Conservation (phyloP, 2,329 filamentous ascomycete genomes). For the Uncinocarpus reesii region DNA sequence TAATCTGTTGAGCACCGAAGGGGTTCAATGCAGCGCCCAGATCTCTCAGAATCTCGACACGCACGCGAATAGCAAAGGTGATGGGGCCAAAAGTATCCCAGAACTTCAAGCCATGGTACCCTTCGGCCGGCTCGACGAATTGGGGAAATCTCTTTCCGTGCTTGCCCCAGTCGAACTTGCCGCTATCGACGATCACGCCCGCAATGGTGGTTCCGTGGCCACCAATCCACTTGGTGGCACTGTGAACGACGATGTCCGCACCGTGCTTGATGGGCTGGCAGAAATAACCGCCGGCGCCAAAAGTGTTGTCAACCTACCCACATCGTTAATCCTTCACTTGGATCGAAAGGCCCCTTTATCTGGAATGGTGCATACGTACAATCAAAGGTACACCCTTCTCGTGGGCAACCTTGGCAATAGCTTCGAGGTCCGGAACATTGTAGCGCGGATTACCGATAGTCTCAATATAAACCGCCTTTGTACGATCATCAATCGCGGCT, state of each 20-base stretch:
- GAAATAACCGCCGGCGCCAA: conserved; percentile 86
- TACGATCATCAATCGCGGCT: conserved; percentile 78
- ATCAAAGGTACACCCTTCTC: conserved; percentile 57
- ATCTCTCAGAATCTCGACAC: conserved; percentile 84
- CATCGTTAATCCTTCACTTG: neutral
- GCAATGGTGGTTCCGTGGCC: conserved; percentile 88
- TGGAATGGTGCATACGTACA: conserved; percentile 28
- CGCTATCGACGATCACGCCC: conserved; percentile 75
- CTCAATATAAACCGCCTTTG: conserved; percentile 86
- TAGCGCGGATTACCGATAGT: conserved; percentile 89
- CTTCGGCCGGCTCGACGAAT: conserved; percentile 76
- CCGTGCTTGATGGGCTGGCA: conserved; percentile 78
- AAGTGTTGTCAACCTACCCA: conserved; percentile 75
- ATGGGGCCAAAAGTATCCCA: conserved; percentile 81
- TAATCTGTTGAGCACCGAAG: conserved; percentile 83
- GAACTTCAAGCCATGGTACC: conserved; percentile 90
- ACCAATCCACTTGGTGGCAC: conserved; percentile 93
- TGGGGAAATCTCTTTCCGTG: conserved; percentile 78
- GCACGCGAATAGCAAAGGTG: conserved; percentile 71
- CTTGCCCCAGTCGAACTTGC: conserved; percentile 90
- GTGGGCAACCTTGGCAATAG: conserved; percentile 70
- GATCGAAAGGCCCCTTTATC: neutral
- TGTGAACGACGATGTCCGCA: conserved; percentile 88
- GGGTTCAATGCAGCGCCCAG: conserved; percentile 74
- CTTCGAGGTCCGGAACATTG: conserved; percentile 84